A percentile compares a stretch with the other conserved stretches of the same genome.
Conservation (phyloP, 2,329 filamentous ascomycete species). For the Huntiella moniliformis region DNA sequence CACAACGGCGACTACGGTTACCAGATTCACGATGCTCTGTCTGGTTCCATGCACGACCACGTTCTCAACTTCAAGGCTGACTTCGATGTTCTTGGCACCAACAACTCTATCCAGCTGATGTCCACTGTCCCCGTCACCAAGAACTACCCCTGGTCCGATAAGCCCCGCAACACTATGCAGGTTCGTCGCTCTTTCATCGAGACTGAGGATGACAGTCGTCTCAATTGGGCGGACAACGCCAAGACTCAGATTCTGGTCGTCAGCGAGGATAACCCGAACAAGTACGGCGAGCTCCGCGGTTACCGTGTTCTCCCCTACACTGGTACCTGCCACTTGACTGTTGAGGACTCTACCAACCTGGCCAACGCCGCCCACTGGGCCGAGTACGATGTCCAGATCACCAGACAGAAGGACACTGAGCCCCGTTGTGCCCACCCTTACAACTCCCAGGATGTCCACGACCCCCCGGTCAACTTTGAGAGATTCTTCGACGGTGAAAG, state of each 20-base stretch:
- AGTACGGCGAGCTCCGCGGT: conserved; percentile 28
- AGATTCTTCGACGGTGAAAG: conserved; percentile 21
- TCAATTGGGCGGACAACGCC: conserved; percentile 25
- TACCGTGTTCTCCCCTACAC: conserved; percentile 24
- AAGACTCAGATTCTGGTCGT: conserved; percentile 26
- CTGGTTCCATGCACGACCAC: conserved; percentile 22
- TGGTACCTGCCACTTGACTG: conserved; percentile 23
- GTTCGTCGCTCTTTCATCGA: conserved; percentile 14
- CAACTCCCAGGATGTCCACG: conserved; percentile 21
- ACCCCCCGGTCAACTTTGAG: conserved; percentile 27
- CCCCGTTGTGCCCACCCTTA: conserved; percentile 16
- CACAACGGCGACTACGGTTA: conserved; percentile 20
- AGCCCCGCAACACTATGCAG: conserved; percentile 20
- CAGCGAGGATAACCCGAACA: conserved; percentile 26
- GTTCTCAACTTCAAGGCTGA: conserved; percentile 23
- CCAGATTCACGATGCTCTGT: conserved; percentile 18
- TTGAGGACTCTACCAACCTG: conserved; percentile 23
- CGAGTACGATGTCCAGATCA: conserved; percentile 27
- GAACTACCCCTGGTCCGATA: conserved; percentile 20
- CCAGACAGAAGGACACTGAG: conserved; percentile 26
- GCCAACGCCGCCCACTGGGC: conserved; percentile 23
- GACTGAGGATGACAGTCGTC: conserved; percentile 15
- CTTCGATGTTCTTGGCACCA: conserved; percentile 20
- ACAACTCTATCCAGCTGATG: conserved; percentile 20
- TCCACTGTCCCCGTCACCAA: conserved; percentile 18